Conservation (phyloP, 225 moss, liverwort and hornwort species). For the Thuidium tamariscinum region DNA sequence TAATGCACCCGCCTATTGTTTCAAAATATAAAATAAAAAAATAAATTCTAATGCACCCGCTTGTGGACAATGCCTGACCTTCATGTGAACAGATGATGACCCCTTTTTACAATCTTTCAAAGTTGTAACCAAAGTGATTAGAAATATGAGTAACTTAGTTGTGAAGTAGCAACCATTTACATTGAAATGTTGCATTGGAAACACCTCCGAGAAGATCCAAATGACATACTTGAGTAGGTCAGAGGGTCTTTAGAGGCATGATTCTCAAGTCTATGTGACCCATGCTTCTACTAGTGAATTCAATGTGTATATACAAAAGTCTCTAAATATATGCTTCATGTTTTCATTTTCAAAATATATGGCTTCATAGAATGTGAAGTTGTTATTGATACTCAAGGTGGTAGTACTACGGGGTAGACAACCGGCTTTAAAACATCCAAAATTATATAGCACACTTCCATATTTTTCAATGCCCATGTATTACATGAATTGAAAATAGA, state of each 20-base stretch:
- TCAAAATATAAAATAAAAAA: too few relatives aligned
- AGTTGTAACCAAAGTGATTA: too few relatives aligned
- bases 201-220: too few relatives aligned
- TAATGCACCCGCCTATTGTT: too few relatives aligned
- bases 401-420: background rate
- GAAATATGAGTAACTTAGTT: too few relatives aligned
- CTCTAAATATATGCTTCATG: background rate
- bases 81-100: too few relatives aligned
- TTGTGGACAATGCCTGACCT: too few relatives aligned
- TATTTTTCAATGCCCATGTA: background rate
- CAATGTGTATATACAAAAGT: background rate
- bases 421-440: rapidly evolving
- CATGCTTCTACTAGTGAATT: background rate
- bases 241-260: rapidly evolving
- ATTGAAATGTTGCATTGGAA: too few relatives aligned
- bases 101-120: too few relatives aligned
- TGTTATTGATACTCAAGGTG: background rate
- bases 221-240: background rate
- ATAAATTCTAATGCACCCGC: too few relatives aligned
- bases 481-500: background rate
- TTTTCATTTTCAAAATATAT: background rate
- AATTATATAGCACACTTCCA: rapidly evolving
- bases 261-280: background rate
- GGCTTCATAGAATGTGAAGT: background rate
- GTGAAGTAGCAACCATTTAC: too few relatives aligned